Evolutionary conservation across 306 rosid species (phyloP), one percentile per base, ranked within the genome.

Genomic region (Casuarina glauca): DNA sequence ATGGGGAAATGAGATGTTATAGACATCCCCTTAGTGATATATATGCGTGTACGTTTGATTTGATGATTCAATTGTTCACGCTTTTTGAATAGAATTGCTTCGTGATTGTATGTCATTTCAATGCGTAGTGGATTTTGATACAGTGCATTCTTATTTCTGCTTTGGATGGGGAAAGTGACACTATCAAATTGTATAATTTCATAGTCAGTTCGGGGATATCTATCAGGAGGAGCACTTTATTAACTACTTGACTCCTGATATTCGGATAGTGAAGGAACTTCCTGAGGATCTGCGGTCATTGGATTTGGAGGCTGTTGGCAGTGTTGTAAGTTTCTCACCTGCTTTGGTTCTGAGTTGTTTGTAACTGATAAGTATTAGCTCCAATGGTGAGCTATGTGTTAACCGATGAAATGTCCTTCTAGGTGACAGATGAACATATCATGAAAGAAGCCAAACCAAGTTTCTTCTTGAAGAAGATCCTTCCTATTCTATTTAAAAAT

Each of bases 221-320:
- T 95, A 92, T 86, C 93, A 91, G 84, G 97, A 92, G 89, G 91
- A 91, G 84, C 89, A 87, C 90, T 95, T 95, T 86, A 87, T 93
- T 79, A 80, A 87, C 86, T 86, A 89, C 94, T 85, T 95, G 85
- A 82, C 89, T 81, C 91, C 91, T 89, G 97, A 95, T 87, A 87
- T 93, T 84, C 97, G 91, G 87, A 85, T 93, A 87, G 94, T 91
- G 87, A 88, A 78, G 84, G 96, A 95, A 76, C 97, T 93, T 82
- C 99, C 99, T 2, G 76, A 76, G 80, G 88, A 93, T 81, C 88
- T 95, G 32, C 88, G 45, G 76, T 91, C 97, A 78, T 88, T 95
- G 88, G 87, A 95, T 86, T 83, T 95, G 90, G 93, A 88, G 83
- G 97, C 97, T 50, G 88, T 89, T 36, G 89, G 97, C 32, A 95